These are phyloP conservation scores for Evernia prunastri DNA, from an alignment of 495 filamentous ascomycete genomes.

Conservation along the genomic window DNA sequence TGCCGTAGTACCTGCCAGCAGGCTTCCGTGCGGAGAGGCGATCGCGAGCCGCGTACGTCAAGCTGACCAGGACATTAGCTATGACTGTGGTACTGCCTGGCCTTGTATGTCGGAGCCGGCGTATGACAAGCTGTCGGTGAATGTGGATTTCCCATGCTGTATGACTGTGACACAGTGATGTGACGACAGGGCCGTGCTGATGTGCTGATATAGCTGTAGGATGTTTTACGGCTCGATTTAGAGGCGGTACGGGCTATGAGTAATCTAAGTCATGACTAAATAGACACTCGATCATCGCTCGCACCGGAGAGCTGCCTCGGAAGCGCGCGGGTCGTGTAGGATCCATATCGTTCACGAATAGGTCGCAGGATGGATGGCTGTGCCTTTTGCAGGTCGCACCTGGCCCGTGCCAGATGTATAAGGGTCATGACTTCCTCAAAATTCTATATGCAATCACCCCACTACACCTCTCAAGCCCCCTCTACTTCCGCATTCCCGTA, in stretches of 20 bases:
- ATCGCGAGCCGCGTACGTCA: background rate
- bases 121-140: background rate
- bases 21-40: background rate
- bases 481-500: background rate
- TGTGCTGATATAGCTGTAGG: background rate
- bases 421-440: background rate
- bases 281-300: background rate
- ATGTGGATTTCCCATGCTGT: background rate
- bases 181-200: background rate
- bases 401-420: background rate
- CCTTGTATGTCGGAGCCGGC: background rate
- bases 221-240: background rate
- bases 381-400: background rate
- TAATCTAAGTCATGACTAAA: background rate
- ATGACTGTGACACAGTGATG: background rate
- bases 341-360: background rate
- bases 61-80: background rate
- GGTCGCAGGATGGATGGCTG: background rate
- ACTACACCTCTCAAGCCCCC: background rate
- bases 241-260: background rate
- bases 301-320: background rate
- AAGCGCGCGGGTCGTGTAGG: constrained; percentile 1
- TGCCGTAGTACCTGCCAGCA: background rate
- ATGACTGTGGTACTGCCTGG: background rate
- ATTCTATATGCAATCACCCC: background rate